phyloP scores from a whole-genome alignment of 1,284 basidiomycete species.

The Heterobasidion annosum region DNA sequence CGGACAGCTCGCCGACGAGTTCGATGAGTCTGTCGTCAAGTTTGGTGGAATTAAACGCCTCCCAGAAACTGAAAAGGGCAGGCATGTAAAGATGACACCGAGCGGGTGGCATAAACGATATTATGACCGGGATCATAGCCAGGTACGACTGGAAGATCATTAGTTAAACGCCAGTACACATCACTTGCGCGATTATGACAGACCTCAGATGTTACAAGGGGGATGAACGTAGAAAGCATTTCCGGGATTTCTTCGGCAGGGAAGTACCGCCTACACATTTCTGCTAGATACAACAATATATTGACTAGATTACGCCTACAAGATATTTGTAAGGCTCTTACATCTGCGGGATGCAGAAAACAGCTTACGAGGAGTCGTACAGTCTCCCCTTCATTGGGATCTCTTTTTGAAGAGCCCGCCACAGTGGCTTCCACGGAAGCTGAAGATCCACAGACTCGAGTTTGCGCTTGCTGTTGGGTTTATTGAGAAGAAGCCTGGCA shows the following conservation, averaged over 20 bases:
- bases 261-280: slow-evolving; percentile 65
- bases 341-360: slow-evolving; percentile 2
- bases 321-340: slow-evolving; percentile 9
- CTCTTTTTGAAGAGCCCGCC: slow-evolving; percentile 63
- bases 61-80: slow-evolving; percentile 75
- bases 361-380: slow-evolving; percentile 39
- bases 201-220: slow-evolving; percentile 57
- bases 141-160: slow-evolving; percentile 39
- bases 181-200: slow-evolving; percentile 10
- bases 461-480: slow-evolving; percentile 51
- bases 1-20: slow-evolving; percentile 66
- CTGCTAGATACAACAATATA: slow-evolving; percentile 64
- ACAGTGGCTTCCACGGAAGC: slow-evolving; percentile 70
- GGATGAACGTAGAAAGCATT: slow-evolving; percentile 70
- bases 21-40: slow-evolving; percentile 85
- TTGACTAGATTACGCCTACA: slow-evolving; percentile 58
- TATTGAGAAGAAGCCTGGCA: slow-evolving; percentile 58
- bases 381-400: slow-evolving; percentile 63
- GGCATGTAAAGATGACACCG: slow-evolving; percentile 66
- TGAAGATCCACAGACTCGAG: slow-evolving; percentile 63
- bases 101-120: slow-evolving; percentile 69
- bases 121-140: slow-evolving; percentile 62
- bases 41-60: slow-evolving; percentile 73
- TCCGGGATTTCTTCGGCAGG: slow-evolving; percentile 54
- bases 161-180: slow-evolving; percentile 4